Base-by-base conservation (phyloP, 169 alveolate genomes). In the Cystoisospora suis region DNA sequence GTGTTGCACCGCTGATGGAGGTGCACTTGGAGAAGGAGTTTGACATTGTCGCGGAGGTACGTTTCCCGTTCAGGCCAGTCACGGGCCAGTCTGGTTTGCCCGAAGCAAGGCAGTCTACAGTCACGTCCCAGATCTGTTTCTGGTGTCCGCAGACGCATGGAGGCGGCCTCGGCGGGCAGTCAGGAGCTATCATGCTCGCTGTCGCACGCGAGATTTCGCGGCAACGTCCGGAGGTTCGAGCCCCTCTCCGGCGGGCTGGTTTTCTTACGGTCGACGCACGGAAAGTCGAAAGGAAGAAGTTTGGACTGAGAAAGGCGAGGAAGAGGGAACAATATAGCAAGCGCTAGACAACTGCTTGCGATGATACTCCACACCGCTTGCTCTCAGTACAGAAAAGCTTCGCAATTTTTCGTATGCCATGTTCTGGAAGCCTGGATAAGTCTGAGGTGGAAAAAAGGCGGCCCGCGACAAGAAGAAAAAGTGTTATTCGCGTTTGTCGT, bases 101-200 rank as follows among this genome's bases (percentile, higher is more conserved):
- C 65, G 29, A 53, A 53, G 29, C 23, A 53, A 12, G 65, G 12
- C 65, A 53, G 65, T 53, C 65, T 15, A 53, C 65, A 15, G 12
- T 23, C 23, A 53, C 65, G 65, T 23, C 65, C 29, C 29, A 53
- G 23, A 23, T 12, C 29, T 53, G 29, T 23, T 53, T 12, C 65
- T 53, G 12, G 65, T 53, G 42, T 5, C 20, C 3, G n/a, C 87
- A 77, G 87, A 69, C 69, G 0, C 59, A 77, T 29, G 87, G 87
- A 5, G 87, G 87, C 23, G 87, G 87, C 45, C 87, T 77, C 5
- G 87, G 87, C 7, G 87, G 87, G 38, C 89, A 83, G 80, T 83
- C 89, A 2, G 89, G 89, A 1, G 89, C 89, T 6, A 83, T 83
- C 32, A 83, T 83, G 89, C 89, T 83, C 29, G 89, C 89, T 12